phyloP scores from a whole-genome alignment of 345 rosid species.

The Diplotaxis tenuifolia region DNA sequence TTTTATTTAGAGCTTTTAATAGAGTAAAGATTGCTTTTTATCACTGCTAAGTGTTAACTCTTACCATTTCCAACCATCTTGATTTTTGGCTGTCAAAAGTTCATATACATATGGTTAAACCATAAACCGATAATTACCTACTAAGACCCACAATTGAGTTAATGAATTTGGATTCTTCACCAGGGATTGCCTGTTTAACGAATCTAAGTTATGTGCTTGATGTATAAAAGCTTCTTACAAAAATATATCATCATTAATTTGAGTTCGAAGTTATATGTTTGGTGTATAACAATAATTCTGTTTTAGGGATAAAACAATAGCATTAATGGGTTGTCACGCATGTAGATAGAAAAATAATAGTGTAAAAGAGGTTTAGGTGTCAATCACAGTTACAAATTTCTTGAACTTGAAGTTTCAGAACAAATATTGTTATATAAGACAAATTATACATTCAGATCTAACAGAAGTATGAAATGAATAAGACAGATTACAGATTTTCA shows the following conservation, averaged over 20 bases:
- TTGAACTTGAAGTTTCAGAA: constrained; percentile 7
- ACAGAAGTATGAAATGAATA: constrained; percentile 10
- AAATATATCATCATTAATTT: neutral
- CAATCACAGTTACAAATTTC: constrained; percentile 8
- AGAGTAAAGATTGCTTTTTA: too few relatives aligned
- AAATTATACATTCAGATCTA: constrained; percentile 9
- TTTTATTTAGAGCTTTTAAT: too few relatives aligned
- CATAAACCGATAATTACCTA: neutral
- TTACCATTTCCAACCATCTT: neutral
- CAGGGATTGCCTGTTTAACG: neutral
- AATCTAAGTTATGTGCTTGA: neutral
- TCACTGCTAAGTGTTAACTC: neutral
- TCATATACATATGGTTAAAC: neutral
- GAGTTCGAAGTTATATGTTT: neutral
- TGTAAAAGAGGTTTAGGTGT: constrained; percentile 15
- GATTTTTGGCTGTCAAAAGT: neutral
- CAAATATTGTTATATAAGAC: neutral
- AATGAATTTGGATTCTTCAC: neutral
- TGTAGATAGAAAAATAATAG: neutral
- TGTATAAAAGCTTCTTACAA: neutral
- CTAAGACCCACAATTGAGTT: neutral
- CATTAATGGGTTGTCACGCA: neutral
- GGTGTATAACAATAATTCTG: neutral
- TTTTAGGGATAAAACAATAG: neutral
- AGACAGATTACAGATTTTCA: constrained; percentile 18